Conservation (phyloP, 306 rosid species). For the Vicia faba region DNA sequence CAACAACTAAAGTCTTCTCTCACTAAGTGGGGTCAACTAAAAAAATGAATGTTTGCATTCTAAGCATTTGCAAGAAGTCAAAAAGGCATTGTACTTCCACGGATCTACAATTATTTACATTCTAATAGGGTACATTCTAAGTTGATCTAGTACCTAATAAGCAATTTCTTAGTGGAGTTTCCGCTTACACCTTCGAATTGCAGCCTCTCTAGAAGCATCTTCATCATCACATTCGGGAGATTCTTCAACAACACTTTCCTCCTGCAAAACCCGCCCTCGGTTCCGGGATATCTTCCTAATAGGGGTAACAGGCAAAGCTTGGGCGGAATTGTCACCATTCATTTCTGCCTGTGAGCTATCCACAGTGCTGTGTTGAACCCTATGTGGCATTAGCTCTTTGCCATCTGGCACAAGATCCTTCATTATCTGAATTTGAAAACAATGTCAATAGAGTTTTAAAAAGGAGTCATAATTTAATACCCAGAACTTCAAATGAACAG, state of each 20-base stretch:
- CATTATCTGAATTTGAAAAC: conserved; percentile 70
- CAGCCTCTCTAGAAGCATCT: conserved; percentile 36
- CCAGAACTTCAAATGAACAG: conserved; percentile 4
- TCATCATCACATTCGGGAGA: conserved; percentile 50
- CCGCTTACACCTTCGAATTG: conserved; percentile 55
- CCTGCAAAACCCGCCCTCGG: conserved; percentile 58
- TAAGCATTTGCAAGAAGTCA: background rate
- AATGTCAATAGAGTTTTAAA: conserved; percentile 11
- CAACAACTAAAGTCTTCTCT: too few species aligned
- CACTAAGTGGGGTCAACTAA: too few species aligned
- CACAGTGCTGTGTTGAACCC: conserved; percentile 36
- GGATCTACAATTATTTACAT: conserved; percentile 35
- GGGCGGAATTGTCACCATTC: conserved; percentile 32
- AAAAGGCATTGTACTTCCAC: conserved; percentile 6
- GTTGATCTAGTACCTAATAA: conserved; percentile 7
- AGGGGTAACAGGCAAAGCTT: conserved; percentile 49
- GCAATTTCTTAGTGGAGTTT: conserved; percentile 40
- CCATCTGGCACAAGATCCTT: conserved; percentile 59
- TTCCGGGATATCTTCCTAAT: conserved; percentile 68
- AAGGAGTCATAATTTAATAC: background rate
- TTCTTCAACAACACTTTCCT: conserved; percentile 55
- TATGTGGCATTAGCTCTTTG: conserved; percentile 71
- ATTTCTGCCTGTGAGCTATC: conserved; percentile 37
- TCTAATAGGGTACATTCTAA: background rate
- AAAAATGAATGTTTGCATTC: background rate